Evolutionary conservation across 1,284 basidiomycete species (phyloP).

Genomic region (Porodaedalea pini): DNA sequence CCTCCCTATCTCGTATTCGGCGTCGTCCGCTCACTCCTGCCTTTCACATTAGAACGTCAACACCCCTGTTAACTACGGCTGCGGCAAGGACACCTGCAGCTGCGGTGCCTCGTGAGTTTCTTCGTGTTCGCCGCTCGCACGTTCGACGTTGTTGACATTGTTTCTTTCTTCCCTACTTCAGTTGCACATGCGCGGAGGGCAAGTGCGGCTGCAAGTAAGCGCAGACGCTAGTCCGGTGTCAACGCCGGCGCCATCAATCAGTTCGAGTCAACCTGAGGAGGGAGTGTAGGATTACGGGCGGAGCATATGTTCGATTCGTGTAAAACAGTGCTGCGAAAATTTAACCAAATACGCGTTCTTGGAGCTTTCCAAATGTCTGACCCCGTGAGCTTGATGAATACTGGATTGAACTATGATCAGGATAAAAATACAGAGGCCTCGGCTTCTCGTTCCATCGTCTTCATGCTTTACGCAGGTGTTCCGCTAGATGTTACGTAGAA

Average conservation of each 20-base stretch:
- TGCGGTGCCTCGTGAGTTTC: constrained; percentile 47
- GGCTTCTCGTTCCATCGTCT: background rate
- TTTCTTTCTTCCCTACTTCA: constrained; percentile 25
- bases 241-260: background rate
- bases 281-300: background rate
- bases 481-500: background rate
- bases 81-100: constrained; percentile 46
- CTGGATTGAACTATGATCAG: too few species aligned
- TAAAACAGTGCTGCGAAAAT: background rate
- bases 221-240: background rate
- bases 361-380: background rate
- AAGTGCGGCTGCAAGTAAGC: constrained; percentile 60
- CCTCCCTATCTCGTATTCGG: background rate
- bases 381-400: background rate
- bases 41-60: constrained; percentile 35
- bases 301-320: background rate
- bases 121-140: background rate
- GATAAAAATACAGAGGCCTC: too few species aligned
- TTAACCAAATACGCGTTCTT: background rate
- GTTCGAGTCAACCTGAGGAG: background rate
- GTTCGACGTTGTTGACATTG: background rate
- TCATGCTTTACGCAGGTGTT: background rate
- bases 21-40: background rate
- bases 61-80: constrained; percentile 43
- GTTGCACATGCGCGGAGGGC: constrained; percentile 54